These are phyloP conservation scores for Trichoderma sp. DNA, from an alignment of 2,329 filamentous ascomycete species.

Conservation along the genomic window DNA sequence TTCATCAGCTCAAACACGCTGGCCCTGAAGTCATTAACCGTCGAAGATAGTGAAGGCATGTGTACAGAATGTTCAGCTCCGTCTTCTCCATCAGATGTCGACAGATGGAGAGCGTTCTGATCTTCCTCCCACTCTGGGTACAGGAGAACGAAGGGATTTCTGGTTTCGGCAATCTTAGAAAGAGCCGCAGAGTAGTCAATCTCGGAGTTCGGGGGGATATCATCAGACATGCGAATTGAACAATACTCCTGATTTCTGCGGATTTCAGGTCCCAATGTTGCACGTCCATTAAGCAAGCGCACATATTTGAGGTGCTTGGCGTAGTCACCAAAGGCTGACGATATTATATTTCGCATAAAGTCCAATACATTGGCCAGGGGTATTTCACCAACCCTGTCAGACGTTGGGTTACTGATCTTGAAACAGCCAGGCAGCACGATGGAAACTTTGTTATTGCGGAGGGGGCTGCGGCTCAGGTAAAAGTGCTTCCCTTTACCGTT, in stretches of 20 bases:
- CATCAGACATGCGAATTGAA: constrained; percentile 7
- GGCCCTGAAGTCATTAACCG: background rate
- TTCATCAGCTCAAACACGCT: constrained; percentile 14
- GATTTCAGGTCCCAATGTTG: background rate
- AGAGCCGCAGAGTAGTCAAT: background rate
- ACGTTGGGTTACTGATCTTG: background rate
- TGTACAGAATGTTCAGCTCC: background rate
- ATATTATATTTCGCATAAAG: background rate
- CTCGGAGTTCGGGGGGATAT: background rate
- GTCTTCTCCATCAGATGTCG: background rate
- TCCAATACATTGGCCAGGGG: background rate
- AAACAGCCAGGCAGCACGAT: constrained; percentile 17
- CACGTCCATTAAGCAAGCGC: background rate
- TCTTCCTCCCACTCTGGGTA: constrained; percentile 13
- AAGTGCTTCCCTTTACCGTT: background rate
- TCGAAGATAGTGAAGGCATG: constrained; percentile 12
- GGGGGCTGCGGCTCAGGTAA: background rate
- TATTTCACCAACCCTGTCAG: background rate
- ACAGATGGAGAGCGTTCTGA: background rate
- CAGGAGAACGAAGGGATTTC: background rate
- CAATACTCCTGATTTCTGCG: background rate
- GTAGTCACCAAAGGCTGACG: background rate
- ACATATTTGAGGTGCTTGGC: background rate
- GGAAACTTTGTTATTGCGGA: background rate
- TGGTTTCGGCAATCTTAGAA: background rate